Percentiles rank a stretch among this genome's conserved stretches.
These are phyloP conservation scores for Grosmannia clavigera DNA, from an alignment of 2,329 filamentous ascomycete species.

Conservation along the genomic window DNA sequence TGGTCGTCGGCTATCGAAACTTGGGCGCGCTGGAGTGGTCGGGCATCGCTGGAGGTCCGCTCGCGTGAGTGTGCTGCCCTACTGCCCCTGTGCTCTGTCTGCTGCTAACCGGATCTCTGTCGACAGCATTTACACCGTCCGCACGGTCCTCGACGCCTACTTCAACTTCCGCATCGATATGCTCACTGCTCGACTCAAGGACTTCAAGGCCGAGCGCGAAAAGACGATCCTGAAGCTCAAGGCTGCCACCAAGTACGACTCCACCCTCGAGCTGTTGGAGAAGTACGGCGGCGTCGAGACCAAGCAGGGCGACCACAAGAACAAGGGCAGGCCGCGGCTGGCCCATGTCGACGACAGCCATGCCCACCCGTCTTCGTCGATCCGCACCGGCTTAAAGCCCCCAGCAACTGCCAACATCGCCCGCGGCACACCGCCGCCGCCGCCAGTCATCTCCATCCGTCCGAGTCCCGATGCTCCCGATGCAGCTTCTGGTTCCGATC, in stretches of 20 bases:
- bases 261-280: slow-evolving; percentile 80
- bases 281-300: slow-evolving; percentile 72
- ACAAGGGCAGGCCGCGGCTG: slow-evolving; percentile 1
- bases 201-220: slow-evolving; percentile 64
- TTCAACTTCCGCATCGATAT: slow-evolving; percentile 73
- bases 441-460: not conserved
- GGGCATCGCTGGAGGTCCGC: slow-evolving; percentile 63
- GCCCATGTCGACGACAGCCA: slow-evolving; percentile 5
- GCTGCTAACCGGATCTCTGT: not conserved
- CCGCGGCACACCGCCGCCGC: slow-evolving; percentile 15
- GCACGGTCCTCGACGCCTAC: slow-evolving; percentile 52
- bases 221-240: slow-evolving; percentile 91
- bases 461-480: slow-evolving; percentile 8
- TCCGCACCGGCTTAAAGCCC: slow-evolving; percentile 39
- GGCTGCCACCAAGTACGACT: slow-evolving; percentile 89
- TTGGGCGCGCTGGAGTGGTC: slow-evolving; percentile 69
- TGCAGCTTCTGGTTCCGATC: slow-evolving; percentile 8
- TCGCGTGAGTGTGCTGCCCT: slow-evolving; percentile 43
- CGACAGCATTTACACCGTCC: slow-evolving; percentile 63
- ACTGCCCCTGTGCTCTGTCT: not conserved
- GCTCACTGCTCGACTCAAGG: slow-evolving; percentile 56
- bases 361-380: slow-evolving; percentile 11
- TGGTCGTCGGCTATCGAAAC: slow-evolving; percentile 75
- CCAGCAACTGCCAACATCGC: slow-evolving; percentile 53
- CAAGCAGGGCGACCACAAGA: slow-evolving; percentile 18